Evolutionary conservation across 164 flowering plant species (phyloP), one percentile per base, ranked within the genome.

Genomic region (Stephania japonica): DNA sequence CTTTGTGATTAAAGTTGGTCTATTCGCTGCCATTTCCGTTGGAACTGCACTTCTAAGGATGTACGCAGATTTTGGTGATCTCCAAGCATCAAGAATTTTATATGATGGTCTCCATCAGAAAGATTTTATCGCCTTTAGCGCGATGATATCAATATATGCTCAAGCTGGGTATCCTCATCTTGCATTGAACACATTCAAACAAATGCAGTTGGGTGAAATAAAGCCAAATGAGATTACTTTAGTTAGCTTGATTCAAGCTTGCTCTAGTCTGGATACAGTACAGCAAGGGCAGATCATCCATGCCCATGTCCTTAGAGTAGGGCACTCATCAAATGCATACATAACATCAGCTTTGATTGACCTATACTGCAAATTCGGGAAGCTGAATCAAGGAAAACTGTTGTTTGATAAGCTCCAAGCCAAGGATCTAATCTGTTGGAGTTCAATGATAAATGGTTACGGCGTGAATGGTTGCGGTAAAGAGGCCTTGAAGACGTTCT

Each of bases 401-500:
- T 41, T 88, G 79, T 90, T 90, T 78, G 77, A 83, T 74, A 78
- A 76, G 70, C 71, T 73, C 65, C 74, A 80, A 1, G 43, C 66
- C 71, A 83, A 85, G 70, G 92, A 90, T 78, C 77, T 88, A 16
- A 79, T 87, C 13, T 85, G 85, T 75, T 88, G 92, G 92, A 85
- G 89, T 79, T 85, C 91, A 19, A 82, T 88, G 87, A 88, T 90
- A 63, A 85, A 85, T 65, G 91, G 91, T 19, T 88, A 82, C 68
- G 89, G 86, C 21, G 66, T 86, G 71, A 88, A 90, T 72, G 91
- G 91, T n/a, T 81, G 68, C 70, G 91, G 90, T 21, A 49, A 44
- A 32, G 85, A 84, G 77, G 90, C 91, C 75, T 82, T 87, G 38
- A 68, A 82, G 47, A 78, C 86, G 62, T 88, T 89, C 75, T 71